These are phyloP conservation scores for Pinus albicaulis DNA, from an alignment of 75 land plant genomes.

Conservation along the genomic window DNA sequence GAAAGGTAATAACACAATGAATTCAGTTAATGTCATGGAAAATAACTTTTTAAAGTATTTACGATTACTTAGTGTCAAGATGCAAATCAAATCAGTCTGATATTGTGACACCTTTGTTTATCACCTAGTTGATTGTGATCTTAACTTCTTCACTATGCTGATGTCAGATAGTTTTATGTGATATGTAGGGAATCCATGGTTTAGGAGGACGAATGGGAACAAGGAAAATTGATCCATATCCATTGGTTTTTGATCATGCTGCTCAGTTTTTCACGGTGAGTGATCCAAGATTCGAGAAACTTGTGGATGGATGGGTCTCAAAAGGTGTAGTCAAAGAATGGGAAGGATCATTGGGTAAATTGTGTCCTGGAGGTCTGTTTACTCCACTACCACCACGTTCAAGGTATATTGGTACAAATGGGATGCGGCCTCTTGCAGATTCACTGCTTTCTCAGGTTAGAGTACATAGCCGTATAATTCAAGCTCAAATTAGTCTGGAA, in stretches of 20 bases:
- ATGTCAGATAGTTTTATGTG: background rate
- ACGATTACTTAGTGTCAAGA: background rate
- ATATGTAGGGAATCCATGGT: slow-evolving; percentile 83
- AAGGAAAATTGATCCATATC: slow-evolving; percentile 59
- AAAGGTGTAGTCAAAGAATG: slow-evolving; percentile 75
- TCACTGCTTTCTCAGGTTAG: slow-evolving; percentile 70
- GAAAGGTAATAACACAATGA: background rate
- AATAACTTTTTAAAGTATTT: background rate
- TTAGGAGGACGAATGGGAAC: slow-evolving; percentile 98
- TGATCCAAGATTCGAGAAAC: slow-evolving; percentile 70
- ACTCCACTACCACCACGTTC: slow-evolving; percentile 35
- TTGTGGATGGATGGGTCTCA: slow-evolving; percentile 76
- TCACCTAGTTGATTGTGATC: background rate
- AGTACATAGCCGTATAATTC: background rate
- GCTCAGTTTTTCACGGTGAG: slow-evolving; percentile 92
- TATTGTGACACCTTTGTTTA: background rate
- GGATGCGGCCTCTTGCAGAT: slow-evolving; percentile 93
- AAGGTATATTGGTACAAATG: slow-evolving; percentile 75
- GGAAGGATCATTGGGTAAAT: slow-evolving; percentile 72
- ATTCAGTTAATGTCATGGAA: background rate
- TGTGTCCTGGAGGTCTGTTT: slow-evolving; percentile 68
- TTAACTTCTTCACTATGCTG: background rate
- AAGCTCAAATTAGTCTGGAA: background rate
- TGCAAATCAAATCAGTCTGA: slow-evolving; percentile 6
- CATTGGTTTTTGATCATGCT: slow-evolving; percentile 89